A percentile compares a stretch with the other conserved stretches of the same genome.
Conservation (phyloP, 208 protist genomes). For the Trypanosoma congolense region DNA sequence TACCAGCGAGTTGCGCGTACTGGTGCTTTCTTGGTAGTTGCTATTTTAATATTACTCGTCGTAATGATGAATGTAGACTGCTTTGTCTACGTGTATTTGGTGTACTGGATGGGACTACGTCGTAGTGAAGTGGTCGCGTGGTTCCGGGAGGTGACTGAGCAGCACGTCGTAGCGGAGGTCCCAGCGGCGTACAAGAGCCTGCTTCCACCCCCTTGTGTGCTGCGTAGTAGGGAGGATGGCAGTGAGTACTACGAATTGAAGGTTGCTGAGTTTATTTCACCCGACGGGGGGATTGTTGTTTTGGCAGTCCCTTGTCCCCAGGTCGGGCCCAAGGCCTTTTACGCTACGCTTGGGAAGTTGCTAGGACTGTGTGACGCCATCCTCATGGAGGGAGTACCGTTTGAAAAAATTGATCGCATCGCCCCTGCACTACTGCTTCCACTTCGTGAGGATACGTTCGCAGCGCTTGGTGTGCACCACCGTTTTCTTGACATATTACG, state of each 20-base stretch:
- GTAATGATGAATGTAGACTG: slow-evolving; percentile 52
- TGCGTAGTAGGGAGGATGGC: slow-evolving; percentile 18
- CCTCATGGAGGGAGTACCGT: slow-evolving; percentile 65
- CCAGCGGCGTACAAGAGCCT: slow-evolving; percentile 63
- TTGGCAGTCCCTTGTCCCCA: slow-evolving; percentile 71
- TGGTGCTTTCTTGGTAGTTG: slow-evolving; percentile 26
- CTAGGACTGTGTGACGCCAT: slow-evolving; percentile 51
- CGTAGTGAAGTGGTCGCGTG: slow-evolving; percentile 46
- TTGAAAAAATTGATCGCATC: slow-evolving; percentile 69
- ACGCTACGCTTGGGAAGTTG: slow-evolving; percentile 44
- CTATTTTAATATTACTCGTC: slow-evolving; percentile 42
- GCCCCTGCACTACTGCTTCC: slow-evolving; percentile 63
- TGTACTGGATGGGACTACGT: slow-evolving; percentile 36
- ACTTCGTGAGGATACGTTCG: slow-evolving; percentile 75
- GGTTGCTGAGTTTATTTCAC: slow-evolving; percentile 54
- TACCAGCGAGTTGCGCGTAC: slow-evolving; percentile 75
- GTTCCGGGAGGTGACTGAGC: slow-evolving; percentile 53
- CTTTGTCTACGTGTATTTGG: slow-evolving; percentile 55
- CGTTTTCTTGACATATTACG: slow-evolving; percentile 77
- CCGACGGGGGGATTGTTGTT: slow-evolving; percentile 45
- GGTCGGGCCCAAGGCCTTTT: slow-evolving; percentile 54
- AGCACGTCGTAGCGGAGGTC: slow-evolving; percentile 61
- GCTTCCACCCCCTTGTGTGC: slow-evolving; percentile 64
- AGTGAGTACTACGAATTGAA: slow-evolving; percentile 46
- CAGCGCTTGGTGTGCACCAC: slow-evolving; percentile 69